Conservation (phyloP, 2,329 filamentous ascomycete genomes). For the Diaporthe humulicola region DNA sequence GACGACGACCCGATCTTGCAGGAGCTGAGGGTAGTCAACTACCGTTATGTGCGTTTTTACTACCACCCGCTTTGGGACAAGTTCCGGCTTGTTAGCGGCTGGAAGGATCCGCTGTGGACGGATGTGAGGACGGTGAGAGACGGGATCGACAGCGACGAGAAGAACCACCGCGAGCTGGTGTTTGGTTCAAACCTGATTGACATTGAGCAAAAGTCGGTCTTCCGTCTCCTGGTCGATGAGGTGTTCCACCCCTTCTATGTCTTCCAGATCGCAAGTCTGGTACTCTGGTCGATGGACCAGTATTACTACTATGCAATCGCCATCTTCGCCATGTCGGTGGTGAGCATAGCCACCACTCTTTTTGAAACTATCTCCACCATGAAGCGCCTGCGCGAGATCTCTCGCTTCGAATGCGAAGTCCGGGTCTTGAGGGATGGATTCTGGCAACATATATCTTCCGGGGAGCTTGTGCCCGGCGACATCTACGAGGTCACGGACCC, state of each 20-base stretch:
- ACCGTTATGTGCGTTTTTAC: conserved; percentile 93
- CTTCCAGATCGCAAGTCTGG: conserved; percentile 93
- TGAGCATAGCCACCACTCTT: conserved; percentile 90
- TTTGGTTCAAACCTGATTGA: conserved; percentile 94
- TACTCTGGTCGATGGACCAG: conserved; percentile 94
- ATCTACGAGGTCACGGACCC: conserved; percentile 98
- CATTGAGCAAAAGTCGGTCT: conserved; percentile 88
- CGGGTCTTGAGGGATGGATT: conserved; percentile 94
- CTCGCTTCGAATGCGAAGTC: conserved; percentile 94
- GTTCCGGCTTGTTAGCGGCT: conserved; percentile 87
- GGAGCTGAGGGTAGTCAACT: conserved; percentile 84
- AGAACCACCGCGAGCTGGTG: conserved; percentile 83
- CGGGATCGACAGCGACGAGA: conserved; percentile 91
- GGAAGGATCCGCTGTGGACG: conserved; percentile 94
- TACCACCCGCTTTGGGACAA: conserved; percentile 92
- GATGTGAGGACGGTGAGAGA: conserved; percentile 79
- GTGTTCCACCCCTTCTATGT: conserved; percentile 98
- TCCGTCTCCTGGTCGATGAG: conserved; percentile 90
- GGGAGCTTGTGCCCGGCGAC: conserved; percentile 93
- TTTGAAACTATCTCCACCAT: conserved; percentile 94
- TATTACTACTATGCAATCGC: conserved; percentile 98
- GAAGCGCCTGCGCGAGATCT: conserved; percentile 90
- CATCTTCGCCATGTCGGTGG: conserved; percentile 94
- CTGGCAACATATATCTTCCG: conserved; percentile 89
- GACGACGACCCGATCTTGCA: conserved; percentile 85